Base-by-base conservation (phyloP, 2,329 filamentous ascomycete genomes). In the Botrytis medusae region DNA sequence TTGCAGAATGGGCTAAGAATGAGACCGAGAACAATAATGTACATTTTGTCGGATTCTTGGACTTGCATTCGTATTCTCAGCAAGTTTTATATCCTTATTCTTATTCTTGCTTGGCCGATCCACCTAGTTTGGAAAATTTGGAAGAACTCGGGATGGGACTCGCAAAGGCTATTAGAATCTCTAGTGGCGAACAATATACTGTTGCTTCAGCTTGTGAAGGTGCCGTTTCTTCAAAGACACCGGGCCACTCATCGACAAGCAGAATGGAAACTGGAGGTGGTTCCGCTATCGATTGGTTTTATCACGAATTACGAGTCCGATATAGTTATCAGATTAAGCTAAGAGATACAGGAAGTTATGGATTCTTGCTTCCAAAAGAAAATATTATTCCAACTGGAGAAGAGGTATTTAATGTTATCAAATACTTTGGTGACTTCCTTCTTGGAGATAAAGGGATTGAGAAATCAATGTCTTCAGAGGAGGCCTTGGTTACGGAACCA, bases 241-340 rank as follows among this genome's bases (percentile, higher is more conserved):
- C 76, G 5, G 82, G 64, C 74, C 78, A 59, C 16, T 51, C 60
- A n/a, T 29, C 40, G 14, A 34, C 46, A 74, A 79, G 85, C 4
- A 85, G 89, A 57, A 88, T 95, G 75, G 93, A 96, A 80, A 88
- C 88, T 0, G 90, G 91, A 5, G 95, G 95, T 57, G 95, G 95
- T 4, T 95, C 93, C 67, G 93, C 93, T 1, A 89, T 98, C 60
- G 96, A 98, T 82, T 98, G 93, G 90, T 97, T 99, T 83, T 97
- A 97, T 81, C 93, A 97, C 78, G 92, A 97, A 79, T 83, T 98
- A 75, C 85, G 87, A 64, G 93, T 95, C 29, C 90, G 89, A 75
- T 97, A 93, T 81, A 93, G 94, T 74, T 98, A 97, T 81, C 96
- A 98, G 85, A 92, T 96, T 83, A 98, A 98, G 84, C 85, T 99